Percentiles rank a stretch among this genome's conserved stretches.
These are phyloP conservation scores for Nissolia schottii DNA, from an alignment of 306 rosid species.

Conservation along the genomic window DNA sequence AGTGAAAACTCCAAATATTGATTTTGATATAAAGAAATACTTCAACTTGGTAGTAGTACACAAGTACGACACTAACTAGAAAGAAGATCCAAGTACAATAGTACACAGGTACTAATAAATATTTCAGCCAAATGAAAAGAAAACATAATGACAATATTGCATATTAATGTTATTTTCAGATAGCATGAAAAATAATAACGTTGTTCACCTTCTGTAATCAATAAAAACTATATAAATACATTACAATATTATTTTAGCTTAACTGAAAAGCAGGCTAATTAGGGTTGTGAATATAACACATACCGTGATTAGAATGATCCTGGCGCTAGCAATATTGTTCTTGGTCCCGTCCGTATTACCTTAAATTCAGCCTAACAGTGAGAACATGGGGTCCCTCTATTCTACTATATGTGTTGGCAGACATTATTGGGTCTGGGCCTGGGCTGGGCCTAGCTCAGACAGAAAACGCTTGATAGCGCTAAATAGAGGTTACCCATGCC, in stretches of 20 bases:
- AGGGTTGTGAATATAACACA: constrained; percentile 15
- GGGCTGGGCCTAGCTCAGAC: too few relatives aligned
- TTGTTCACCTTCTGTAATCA: too few relatives aligned
- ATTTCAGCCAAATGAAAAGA: too few relatives aligned
- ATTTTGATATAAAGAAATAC: too few relatives aligned
- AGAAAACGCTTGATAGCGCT: background rate
- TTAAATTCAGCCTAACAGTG: constrained; percentile 40
- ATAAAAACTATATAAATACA: too few relatives aligned
- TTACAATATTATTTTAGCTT: too few relatives aligned
- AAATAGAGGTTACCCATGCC: constrained; percentile 17
- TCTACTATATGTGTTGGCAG: constrained; percentile 27
- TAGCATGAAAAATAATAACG: too few relatives aligned
- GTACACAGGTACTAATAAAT: too few relatives aligned
- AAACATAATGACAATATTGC: too few relatives aligned
- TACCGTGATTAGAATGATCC: constrained; percentile 33
- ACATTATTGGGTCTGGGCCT: background rate
- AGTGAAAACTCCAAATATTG: too few relatives aligned
- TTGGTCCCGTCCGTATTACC: constrained; percentile 34
- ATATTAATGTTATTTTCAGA: too few relatives aligned
- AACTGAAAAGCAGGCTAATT: too few relatives aligned
- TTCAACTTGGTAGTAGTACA: background rate
- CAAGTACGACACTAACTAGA: background rate
- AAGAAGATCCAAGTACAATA: background rate
- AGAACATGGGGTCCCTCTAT: constrained; percentile 63
- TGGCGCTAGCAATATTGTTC: constrained; percentile 40